phyloP scores from a whole-genome alignment of 176 grass and related monocot species.

The Olyra latifolia region DNA sequence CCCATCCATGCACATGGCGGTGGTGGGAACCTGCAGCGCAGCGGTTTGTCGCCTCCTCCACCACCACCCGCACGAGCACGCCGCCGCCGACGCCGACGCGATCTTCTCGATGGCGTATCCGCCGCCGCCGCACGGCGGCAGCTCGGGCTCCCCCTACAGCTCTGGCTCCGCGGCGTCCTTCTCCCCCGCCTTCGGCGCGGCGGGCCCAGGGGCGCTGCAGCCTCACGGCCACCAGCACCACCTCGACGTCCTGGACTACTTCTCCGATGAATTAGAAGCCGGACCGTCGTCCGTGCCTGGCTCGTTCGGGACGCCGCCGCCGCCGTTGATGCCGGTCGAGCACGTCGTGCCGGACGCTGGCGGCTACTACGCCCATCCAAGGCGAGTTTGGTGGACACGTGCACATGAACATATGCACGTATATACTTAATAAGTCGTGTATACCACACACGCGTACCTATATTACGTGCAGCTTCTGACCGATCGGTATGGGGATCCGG shows the following conservation, averaged over 20 bases:
- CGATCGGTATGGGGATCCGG: background rate
- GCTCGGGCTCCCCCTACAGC: background rate
- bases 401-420: background rate
- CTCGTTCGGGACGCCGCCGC: conserved; percentile 23
- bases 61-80: background rate
- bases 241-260: conserved; percentile 39
- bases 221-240: background rate
- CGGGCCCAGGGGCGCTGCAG: background rate
- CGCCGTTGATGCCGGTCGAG: conserved; percentile 6
- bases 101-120: conserved; percentile 21
- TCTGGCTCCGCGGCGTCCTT: background rate
- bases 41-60: background rate
- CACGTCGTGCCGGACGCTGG: conserved; percentile 17
- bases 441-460: background rate
- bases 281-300: background rate
- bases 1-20: background rate
- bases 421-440: background rate
- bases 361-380: background rate
- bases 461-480: background rate
- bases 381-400: background rate
- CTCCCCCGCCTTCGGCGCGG: background rate
- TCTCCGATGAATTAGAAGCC: conserved; percentile 24
- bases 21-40: background rate
- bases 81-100: background rate
- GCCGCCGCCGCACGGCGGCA: background rate